Evolutionary conservation across 2,329 filamentous ascomycete genomes (phyloP), one percentile per base, ranked within the genome.

Genomic region (Scedosporium aurantiacum): DNA sequence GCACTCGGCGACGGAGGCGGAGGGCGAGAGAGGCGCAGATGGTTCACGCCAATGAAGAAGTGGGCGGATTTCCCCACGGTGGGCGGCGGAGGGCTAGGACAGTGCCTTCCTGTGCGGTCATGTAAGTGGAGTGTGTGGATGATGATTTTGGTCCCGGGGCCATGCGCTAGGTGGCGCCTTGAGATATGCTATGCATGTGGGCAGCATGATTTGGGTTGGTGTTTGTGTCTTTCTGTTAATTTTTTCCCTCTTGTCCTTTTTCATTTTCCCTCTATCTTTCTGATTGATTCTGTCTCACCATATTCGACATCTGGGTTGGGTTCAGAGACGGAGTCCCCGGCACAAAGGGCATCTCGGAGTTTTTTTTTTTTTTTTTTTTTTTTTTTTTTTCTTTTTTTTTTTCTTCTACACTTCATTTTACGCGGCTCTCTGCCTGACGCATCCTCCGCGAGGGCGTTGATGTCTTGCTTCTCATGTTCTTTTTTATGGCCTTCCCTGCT

Each of bases 1-100:
- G 88, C 5, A 78, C 82, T 2, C 80, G 91, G 60, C 79, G 91
- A 60, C 78, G 92, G 63, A 79, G 91, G 65, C 81, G 91, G 58
- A 81, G 92, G 63, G 90, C 90, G 1, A 82, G 92, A 56, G 90
- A 96, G 71, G 91, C 91, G 4, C 87, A 91, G 70, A 80, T 87
- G 70, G 78, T 90, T 66, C 90, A 94, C 73, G 86, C 88, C 56
- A 85, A 90, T 66, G 91, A 96, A 70, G 89, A 91, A 65, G 89
- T 89, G 54, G 87, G 83, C 12, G 84, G 75, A 4, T 65, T 73
- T n/a, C 75, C 76, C 5, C 76, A 75, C 23, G 78, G 74, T 4
- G 78, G 82, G 27, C 79, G 85, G 43, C 79, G 85, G 63, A 79
- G 84, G 62, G 86, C 86, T 16, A 79, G 86, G 67, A 89, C 86